A percentile compares a stretch with the other conserved stretches of the same genome.
These are phyloP conservation scores for Fusarium begoniae DNA, from an alignment of 2,329 filamentous ascomycete species.

Conservation along the genomic window DNA sequence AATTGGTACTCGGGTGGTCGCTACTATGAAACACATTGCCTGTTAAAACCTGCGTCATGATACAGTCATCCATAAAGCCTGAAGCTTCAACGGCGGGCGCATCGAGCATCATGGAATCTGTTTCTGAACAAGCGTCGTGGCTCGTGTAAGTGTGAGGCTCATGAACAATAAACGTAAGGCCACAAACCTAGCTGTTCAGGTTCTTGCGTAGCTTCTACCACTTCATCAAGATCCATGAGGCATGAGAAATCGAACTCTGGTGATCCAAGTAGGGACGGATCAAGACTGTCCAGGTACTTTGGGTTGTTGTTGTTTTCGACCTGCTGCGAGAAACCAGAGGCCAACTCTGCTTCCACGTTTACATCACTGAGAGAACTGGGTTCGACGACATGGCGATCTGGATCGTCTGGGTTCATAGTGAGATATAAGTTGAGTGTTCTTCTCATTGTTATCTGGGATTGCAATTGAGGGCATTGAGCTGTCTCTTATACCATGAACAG, in stretches of 20 bases:
- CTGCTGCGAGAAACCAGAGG: neutral
- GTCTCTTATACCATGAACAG: neutral
- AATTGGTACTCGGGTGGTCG: neutral
- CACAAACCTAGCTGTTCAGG: neutral
- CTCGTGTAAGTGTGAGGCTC: neutral
- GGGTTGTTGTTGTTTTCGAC: neutral
- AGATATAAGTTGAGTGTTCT: neutral
- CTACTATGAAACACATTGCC: neutral
- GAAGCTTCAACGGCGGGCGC: no score
- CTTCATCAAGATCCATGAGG: neutral
- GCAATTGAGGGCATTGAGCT: neutral
- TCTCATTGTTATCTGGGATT: neutral
- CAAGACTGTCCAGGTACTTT: neutral
- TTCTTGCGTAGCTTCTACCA: neutral
- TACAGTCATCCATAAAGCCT: neutral
- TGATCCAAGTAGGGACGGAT: fast-evolving
- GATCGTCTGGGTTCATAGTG: neutral
- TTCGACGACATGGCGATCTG: neutral
- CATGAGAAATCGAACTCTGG: neutral
- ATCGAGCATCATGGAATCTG: neutral
- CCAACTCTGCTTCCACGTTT: neutral
- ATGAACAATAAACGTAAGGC: neutral
- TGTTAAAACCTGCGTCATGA: neutral
- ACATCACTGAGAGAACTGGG: neutral
- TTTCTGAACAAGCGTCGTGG: neutral